These are phyloP conservation scores for Aaosphaeria pasadenensis DNA, from an alignment of 2,329 filamentous ascomycete genomes.

Conservation along the genomic window DNA sequence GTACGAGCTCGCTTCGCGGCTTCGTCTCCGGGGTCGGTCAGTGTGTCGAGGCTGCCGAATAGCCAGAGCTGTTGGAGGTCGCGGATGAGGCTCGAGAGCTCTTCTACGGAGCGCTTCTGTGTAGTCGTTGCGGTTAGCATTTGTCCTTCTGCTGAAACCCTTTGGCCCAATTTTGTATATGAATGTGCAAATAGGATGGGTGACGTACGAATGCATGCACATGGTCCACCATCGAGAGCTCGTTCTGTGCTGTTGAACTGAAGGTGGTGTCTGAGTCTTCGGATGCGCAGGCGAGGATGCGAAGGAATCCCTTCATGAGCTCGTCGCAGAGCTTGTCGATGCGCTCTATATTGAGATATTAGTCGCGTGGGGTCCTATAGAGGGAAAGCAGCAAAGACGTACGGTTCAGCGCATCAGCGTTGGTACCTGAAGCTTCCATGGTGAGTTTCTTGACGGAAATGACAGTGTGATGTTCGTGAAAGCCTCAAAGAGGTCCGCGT, in stretches of 20 bases:
- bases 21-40: slow-evolving; percentile 25
- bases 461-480: too few species aligned
- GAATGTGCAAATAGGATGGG: neutral
- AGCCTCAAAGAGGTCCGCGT: too few species aligned
- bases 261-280: slow-evolving; percentile 51
- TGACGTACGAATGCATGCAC: slow-evolving; percentile 54
- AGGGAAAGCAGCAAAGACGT: neutral
- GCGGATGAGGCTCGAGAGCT: slow-evolving; percentile 58
- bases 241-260: slow-evolving; percentile 55
- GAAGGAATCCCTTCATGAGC: slow-evolving; percentile 53
- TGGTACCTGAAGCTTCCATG: slow-evolving; percentile 43
- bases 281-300: slow-evolving; percentile 54
- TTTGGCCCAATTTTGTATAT: neutral
- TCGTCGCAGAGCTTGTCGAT: slow-evolving; percentile 39
- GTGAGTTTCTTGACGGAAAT: neutral
- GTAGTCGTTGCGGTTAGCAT: neutral
- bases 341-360: slow-evolving; percentile 23
- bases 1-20: too few species aligned
- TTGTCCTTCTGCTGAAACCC: neutral
- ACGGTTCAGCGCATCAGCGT: slow-evolving; percentile 40
- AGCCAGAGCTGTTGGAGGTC: slow-evolving; percentile 66
- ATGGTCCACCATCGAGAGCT: slow-evolving; percentile 58
- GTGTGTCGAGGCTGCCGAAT: slow-evolving; percentile 61
- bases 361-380: neutral
- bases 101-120: slow-evolving; percentile 59